A percentile compares a stretch with the other conserved stretches of the same genome.
These are phyloP conservation scores for Durusdinium trenchii DNA, from an alignment of 73 alveolate species.

Conservation along the genomic window DNA sequence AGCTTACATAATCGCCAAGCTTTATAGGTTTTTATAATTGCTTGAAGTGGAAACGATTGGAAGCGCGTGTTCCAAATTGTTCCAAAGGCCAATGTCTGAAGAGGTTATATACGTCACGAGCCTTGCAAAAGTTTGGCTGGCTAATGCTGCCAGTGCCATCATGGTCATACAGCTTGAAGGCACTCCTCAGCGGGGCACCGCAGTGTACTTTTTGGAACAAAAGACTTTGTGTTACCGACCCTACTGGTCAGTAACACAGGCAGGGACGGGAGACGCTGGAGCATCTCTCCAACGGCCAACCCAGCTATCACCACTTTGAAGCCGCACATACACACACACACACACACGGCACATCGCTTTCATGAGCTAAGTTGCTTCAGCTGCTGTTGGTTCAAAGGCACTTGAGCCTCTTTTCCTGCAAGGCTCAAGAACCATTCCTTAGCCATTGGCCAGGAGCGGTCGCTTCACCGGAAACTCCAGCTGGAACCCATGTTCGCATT, in stretches of 20 bases:
- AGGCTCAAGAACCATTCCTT: conserved; percentile 60
- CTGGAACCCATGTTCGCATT: too few species aligned
- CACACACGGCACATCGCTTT: not conserved
- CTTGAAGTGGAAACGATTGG: too few species aligned
- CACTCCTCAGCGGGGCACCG: conserved; percentile 9
- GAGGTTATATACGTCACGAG: too few species aligned
- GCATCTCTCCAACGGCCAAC: not conserved
- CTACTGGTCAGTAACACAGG: not conserved
- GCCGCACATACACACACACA: not conserved
- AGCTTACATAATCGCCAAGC: too few species aligned
- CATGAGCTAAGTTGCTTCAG: not conserved
- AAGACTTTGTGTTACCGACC: too few species aligned
- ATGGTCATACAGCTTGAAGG: conserved; percentile 70
- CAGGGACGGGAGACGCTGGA: not conserved
- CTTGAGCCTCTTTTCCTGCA: conserved; percentile 52
- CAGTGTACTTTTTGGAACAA: not conserved
- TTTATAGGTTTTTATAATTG: too few species aligned
- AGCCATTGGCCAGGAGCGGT: too few species aligned
- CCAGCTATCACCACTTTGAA: not conserved
- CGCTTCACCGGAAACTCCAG: too few species aligned
- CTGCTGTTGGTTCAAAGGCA: conserved; percentile 58
- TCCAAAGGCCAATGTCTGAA: too few species aligned
- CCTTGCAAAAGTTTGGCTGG: conserved; percentile 69
- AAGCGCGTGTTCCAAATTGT: too few species aligned
- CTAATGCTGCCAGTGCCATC: conserved; percentile 81